phyloP scores from a whole-genome alignment of 1,284 basidiomycete genomes.

The Ustilago trichophora region DNA sequence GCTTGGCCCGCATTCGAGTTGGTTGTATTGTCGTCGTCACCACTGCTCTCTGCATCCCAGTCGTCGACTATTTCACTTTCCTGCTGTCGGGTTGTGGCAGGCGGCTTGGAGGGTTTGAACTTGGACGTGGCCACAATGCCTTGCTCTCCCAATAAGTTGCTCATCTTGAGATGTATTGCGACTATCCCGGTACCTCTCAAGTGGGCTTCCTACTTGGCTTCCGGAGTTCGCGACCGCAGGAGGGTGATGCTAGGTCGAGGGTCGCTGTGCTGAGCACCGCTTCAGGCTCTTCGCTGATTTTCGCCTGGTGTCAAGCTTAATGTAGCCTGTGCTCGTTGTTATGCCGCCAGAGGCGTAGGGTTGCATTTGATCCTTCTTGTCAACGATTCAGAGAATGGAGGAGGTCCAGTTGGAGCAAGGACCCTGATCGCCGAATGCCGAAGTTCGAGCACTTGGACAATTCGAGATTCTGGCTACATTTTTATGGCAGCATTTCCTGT shows the following conservation, averaged over 20 bases:
- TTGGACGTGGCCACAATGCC: conserved; percentile 37
- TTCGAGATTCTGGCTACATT: background rate
- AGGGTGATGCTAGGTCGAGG: too few species aligned
- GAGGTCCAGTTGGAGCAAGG: background rate
- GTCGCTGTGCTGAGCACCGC: too few species aligned
- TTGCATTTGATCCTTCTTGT: too few species aligned
- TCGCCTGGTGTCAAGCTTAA: too few species aligned
- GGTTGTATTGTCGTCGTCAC: conserved; percentile 3
- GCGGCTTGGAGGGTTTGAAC: conserved; percentile 27
- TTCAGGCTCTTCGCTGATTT: too few species aligned
- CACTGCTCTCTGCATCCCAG: conserved; percentile 46
- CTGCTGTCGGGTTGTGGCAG: conserved; percentile 4
- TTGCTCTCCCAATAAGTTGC: background rate
- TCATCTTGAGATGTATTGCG: too few species aligned
- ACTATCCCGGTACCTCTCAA: background rate
- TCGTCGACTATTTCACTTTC: conserved; percentile 29
- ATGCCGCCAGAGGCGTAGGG: too few species aligned
- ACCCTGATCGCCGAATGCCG: conserved; percentile 5
- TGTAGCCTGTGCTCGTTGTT: too few species aligned
- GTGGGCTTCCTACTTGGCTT: too few species aligned
- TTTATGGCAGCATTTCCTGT: conserved; percentile 3
- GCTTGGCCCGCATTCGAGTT: background rate
- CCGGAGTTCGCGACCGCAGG: too few species aligned
- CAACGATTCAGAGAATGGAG: background rate
- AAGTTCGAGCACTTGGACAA: background rate